phyloP scores from a whole-genome alignment of 768 basidiomycete species.

The Rhodosporidiobolus odoratus region DNA sequence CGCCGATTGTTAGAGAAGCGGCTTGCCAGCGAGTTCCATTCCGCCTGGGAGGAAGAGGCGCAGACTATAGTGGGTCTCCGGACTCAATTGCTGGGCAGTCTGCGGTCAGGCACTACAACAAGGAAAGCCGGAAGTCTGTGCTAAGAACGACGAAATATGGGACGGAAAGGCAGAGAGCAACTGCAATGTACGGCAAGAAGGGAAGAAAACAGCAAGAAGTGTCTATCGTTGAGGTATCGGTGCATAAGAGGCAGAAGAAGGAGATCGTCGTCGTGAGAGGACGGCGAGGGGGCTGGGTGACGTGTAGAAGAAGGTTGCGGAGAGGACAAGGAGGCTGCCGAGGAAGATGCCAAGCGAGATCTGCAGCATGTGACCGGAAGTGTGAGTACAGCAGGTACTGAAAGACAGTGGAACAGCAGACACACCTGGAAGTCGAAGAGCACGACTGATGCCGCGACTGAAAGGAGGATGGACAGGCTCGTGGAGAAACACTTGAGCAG shows the following conservation, averaged over 20 bases:
- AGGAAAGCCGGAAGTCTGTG: too few species aligned
- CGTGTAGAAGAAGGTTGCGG: constrained; percentile 35
- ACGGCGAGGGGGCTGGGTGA: too few species aligned
- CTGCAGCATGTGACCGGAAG: neutral
- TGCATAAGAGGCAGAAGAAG: neutral
- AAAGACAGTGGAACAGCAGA: neutral
- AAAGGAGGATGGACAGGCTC: constrained; percentile 82
- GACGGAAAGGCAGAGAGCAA: too few species aligned
- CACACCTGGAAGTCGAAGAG: constrained; percentile 63
- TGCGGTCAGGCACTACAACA: too few species aligned
- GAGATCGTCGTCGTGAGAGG: neutral
- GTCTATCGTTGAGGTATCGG: neutral
- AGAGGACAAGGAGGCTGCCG: constrained; percentile 31
- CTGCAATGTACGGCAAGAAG: too few species aligned
- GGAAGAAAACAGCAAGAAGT: neutral
- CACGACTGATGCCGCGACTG: constrained; percentile 79
- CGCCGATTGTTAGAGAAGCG: too few species aligned
- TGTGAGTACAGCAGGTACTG: neutral
- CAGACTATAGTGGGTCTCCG: too few species aligned
- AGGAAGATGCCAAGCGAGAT: constrained; percentile 26
- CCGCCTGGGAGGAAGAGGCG: too few species aligned
- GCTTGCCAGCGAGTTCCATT: too few species aligned
- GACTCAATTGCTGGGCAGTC: too few species aligned
- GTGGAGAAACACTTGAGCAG: constrained; percentile 63
- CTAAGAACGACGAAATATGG: too few species aligned